Conservation (phyloP, 768 basidiomycete genomes). For the Lentinula sp. region DNA sequence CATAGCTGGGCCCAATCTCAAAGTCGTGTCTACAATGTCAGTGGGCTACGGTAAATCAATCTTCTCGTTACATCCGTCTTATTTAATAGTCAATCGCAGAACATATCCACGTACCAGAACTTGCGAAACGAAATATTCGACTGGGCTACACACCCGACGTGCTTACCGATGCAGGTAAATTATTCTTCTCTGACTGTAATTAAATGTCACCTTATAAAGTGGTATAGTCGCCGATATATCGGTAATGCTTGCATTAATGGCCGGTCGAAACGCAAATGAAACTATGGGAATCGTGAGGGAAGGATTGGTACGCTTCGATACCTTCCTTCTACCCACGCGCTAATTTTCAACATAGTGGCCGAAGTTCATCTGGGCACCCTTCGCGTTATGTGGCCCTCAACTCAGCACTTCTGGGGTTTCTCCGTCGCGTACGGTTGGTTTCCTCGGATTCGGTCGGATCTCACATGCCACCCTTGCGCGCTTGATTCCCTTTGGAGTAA, state of each 20-base stretch:
- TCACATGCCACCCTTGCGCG: constrained; percentile 78
- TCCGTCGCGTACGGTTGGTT: constrained; percentile 64
- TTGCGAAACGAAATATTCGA: constrained; percentile 55
- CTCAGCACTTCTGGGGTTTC: constrained; percentile 38
- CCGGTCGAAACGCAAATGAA: constrained; percentile 71
- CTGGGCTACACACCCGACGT: constrained; percentile 94
- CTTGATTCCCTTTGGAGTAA: constrained; percentile 78
- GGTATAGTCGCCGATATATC: constrained; percentile 78
- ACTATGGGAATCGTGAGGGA: constrained; percentile 59
- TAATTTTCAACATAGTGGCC: constrained; percentile 59
- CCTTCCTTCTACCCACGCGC: neutral
- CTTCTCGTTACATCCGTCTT: neutral
- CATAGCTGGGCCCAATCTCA: constrained; percentile 66
- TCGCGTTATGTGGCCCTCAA: constrained; percentile 80
- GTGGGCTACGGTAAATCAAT: constrained; percentile 69
- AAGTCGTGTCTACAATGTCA: constrained; percentile 90
- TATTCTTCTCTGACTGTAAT: too few relatives aligned
- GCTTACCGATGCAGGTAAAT: constrained; percentile 78
- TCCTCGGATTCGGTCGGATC: constrained; percentile 94
- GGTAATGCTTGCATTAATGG: constrained; percentile 92
- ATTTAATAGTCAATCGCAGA: constrained; percentile 40
- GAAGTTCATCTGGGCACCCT: constrained; percentile 71
- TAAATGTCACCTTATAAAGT: neutral
- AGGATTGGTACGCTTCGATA: constrained; percentile 43
- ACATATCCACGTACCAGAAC: constrained; percentile 64